Base-by-base conservation (phyloP, 768 basidiomycete species). In the Rhizopogon vesiculosus region DNA sequence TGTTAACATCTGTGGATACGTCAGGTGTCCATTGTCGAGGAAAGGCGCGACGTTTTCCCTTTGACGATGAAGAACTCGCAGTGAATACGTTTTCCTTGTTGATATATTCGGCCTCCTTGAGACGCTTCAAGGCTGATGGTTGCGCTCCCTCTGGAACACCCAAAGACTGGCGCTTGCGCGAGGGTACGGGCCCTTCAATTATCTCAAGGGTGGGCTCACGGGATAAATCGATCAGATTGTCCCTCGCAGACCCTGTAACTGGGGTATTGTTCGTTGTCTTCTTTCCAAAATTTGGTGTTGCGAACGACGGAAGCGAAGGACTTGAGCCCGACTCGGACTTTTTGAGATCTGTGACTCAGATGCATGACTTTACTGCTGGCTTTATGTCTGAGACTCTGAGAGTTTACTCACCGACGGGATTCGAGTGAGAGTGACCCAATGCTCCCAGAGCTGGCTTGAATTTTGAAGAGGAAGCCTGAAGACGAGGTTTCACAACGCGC, bases 221-320 rank as follows among this genome's bases (percentile, higher is more conserved):
- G 41, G 56, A 54, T 0, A 59, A 45, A 15, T 67, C 65, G 40
- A 63, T 59, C 5, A 59, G n/a, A 48, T 60, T 55, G 7, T 51
- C 7, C 10, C 56, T 51, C 0, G 60, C 33, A 9, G 68, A 55
- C 51, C 56, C 57, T 41, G 64, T 48, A 2, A 43, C 31, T 10
- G 40, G 16, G 7, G 33, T 35, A 18, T 15, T 16, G 12, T 53
- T 18, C 18, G n/a, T 12, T 6, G 44, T 45, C 22, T 50, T 62
- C 42, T 72, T 75, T 45, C 62, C 61, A 57, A 78, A 78, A 4
- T 76, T 76, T 5, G 81, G 73, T 0, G 81, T 80, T 1, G 77
- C 74, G 58, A 80, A 78, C 1, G 76, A 69, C 0, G 77, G 70
- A 2, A 78, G 68, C 2, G 48, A 62, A 9, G 67, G 56, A 51